Percentiles rank a stretch among this genome's conserved stretches.
phyloP scores from a whole-genome alignment of 2,329 filamentous ascomycete species.

The Epichloe hybrida region DNA sequence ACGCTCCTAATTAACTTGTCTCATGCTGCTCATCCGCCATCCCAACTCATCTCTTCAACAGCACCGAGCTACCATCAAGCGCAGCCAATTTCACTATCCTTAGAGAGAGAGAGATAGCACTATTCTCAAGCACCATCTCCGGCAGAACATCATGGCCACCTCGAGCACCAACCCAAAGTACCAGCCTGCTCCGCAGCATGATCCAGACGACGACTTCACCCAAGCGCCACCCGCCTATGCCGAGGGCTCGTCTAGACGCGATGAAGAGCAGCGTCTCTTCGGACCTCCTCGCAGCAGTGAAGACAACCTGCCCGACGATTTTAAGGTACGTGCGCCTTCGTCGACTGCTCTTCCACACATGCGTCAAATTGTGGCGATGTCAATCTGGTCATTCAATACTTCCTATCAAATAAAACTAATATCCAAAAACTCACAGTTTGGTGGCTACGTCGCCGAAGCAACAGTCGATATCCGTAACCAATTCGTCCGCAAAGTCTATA shows the following conservation, averaged over 20 bases:
- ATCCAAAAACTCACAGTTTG: conserved; percentile 46
- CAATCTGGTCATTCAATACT: background rate
- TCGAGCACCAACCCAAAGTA: conserved; percentile 57
- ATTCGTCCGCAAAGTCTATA: conserved; percentile 95
- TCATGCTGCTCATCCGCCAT: background rate
- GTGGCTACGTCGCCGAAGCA: conserved; percentile 82
- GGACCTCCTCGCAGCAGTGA: conserved; percentile 64
- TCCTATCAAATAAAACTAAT: background rate
- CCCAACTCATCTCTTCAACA: background rate
- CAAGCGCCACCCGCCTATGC: conserved; percentile 74
- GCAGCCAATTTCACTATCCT: background rate
- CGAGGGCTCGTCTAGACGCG: conserved; percentile 39
- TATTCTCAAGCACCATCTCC: background rate
- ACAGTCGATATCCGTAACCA: conserved; percentile 94
- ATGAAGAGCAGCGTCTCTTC: conserved; percentile 43
- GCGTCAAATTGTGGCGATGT: background rate
- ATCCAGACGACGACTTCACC: conserved; percentile 63
- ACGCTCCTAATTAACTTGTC: background rate
- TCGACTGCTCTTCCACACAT: background rate
- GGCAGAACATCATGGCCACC: conserved; percentile 41
- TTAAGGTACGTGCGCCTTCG: conserved; percentile 50
- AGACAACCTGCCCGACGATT: conserved; percentile 91
- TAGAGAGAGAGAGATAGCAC: background rate
- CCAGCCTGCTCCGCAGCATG: conserved; percentile 67
- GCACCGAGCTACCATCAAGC: background rate